Evolutionary conservation across 495 filamentous ascomycete genomes (phyloP), one percentile per base, ranked within the genome.

Genomic region (Aspergillus asperescens): DNA sequence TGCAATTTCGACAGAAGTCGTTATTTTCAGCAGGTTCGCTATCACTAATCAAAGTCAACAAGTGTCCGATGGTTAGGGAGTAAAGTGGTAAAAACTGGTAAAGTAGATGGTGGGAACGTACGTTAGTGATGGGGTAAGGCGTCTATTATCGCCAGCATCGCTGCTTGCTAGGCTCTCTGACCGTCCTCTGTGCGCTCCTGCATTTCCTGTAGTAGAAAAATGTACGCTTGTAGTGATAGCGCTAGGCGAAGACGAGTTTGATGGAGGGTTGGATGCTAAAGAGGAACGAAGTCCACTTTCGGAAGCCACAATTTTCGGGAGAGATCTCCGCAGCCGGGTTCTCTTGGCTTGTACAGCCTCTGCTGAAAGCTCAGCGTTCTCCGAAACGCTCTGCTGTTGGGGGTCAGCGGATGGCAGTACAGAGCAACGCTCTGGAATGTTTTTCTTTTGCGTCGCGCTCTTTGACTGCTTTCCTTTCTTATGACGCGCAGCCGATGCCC

Each of bases 1-100:
- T 81, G 68, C 93, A 98, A 8, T 89, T 77, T 42, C 80, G 78
- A 70, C 93, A 98, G 59, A 84, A 82, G 58, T 98, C 93, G 57
- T 89, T 87, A 63, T 95, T 95, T 42, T 94, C 87, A 4, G 60
- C 55, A 6, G 53, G 58, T 15, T 71, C 66, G 42, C 66, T 59
- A 27, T 50, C 51, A 46, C 55, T 56, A 48, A 52, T 58, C 54
- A 58, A 47, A 28, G 19, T 39, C 16, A 54, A 50, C 41, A 24
- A 27, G 2, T 22, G 6, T 23, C 15, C 5, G 9, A 34, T 45
- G 7, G 12, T 7, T 15, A 35, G 23, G 20, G 15, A 15, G 18
- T 16, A n/a, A n/a, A 28, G n/a, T 23, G 9, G 15, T 3, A 38
- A 19, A 3, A 42, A 5, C 19, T 22, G 18, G 9, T 6, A 24